phyloP scores from a whole-genome alignment of 75 land plant species.

The Selaginella moellendorffii region DNA sequence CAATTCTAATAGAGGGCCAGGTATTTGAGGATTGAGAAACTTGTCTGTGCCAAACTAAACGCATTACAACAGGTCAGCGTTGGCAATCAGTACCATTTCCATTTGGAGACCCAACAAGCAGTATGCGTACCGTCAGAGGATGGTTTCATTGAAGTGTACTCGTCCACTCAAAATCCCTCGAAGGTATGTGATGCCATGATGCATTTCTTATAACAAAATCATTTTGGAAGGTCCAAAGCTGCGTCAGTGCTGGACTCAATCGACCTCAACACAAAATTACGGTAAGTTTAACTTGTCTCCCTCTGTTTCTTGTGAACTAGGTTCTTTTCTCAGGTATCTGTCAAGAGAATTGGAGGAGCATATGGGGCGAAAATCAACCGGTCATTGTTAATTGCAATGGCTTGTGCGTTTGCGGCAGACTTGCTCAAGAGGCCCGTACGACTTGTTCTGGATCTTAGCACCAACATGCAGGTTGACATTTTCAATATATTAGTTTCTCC shows the following conservation, averaged over 20 bases:
- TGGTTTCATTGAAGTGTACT: slow-evolving; percentile 20
- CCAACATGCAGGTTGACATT: slow-evolving; percentile 30
- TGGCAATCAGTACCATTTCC: slow-evolving; percentile 32
- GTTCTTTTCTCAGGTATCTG: slow-evolving; percentile 15
- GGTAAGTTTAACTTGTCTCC: slow-evolving; percentile 12
- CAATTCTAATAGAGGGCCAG: slow-evolving; percentile 20
- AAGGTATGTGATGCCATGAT: slow-evolving; percentile 8
- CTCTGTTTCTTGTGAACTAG: background rate
- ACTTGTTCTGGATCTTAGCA: slow-evolving; percentile 26
- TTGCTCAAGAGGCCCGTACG: slow-evolving; percentile 25
- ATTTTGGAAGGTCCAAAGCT: slow-evolving; percentile 28
- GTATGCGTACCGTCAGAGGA: slow-evolving; percentile 27
- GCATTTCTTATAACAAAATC: background rate
- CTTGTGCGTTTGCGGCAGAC: slow-evolving; percentile 35
- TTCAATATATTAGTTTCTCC: background rate
- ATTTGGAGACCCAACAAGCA: slow-evolving; percentile 29
- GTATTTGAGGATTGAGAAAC: too few species aligned
- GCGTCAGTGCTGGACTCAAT: slow-evolving; percentile 29
- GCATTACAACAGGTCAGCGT: slow-evolving; percentile 16
- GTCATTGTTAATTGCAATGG: slow-evolving; percentile 22
- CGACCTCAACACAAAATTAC: slow-evolving; percentile 30
- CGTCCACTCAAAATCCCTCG: slow-evolving; percentile 30
- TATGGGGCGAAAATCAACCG: slow-evolving; percentile 31
- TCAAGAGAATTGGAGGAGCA: slow-evolving; percentile 28
- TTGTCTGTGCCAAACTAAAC: too few species aligned